Percentiles rank a stretch among this genome's conserved stretches.
Evolutionary conservation across 768 basidiomycete genomes (phyloP).

Genomic region (Boletellus ananiceps): DNA sequence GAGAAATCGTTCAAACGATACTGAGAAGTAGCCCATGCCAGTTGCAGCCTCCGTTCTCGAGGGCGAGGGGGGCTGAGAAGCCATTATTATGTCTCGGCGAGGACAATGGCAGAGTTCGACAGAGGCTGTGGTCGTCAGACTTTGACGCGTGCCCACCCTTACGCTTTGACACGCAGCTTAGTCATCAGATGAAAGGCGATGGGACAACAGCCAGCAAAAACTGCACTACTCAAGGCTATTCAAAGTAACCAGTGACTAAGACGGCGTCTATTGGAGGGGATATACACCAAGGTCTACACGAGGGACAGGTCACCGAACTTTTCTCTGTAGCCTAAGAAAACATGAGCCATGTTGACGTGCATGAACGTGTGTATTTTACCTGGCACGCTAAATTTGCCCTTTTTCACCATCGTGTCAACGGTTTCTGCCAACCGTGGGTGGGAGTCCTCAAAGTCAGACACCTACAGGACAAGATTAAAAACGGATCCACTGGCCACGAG

Average conservation of each 20-base stretch:
- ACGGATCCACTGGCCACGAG: background rate
- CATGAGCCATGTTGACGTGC: background rate
- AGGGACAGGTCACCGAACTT: slow-evolving; percentile 94
- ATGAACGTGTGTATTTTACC: slow-evolving; percentile 41
- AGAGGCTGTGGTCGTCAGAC: slow-evolving; percentile 1
- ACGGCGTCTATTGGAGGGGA: slow-evolving; percentile 19
- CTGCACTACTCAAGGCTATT: no score
- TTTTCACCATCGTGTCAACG: slow-evolving; percentile 92
- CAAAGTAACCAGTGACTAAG: background rate
- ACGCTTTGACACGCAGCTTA: slow-evolving; percentile 15
- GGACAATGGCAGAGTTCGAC: slow-evolving; percentile 11
- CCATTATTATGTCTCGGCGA: slow-evolving; percentile 24
- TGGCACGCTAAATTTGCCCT: slow-evolving; percentile 98
- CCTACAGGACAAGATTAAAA: slow-evolving; percentile 39
- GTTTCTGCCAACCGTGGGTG: slow-evolving; percentile 89
- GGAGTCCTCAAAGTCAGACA: slow-evolving; percentile 85
- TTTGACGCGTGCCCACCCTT: no score
- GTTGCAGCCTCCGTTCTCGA: slow-evolving; percentile 29
- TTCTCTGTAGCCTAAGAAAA: slow-evolving; percentile 75
- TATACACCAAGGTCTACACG: slow-evolving; percentile 53
- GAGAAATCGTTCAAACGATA: slow-evolving; percentile 67
- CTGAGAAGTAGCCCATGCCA: slow-evolving; percentile 55
- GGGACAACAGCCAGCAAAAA: no score
- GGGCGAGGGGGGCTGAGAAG: slow-evolving; percentile 39
- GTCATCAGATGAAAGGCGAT: slow-evolving; percentile 12